Evolutionary conservation across 495 filamentous ascomycete genomes (phyloP).

Genomic region (Hapsidospora chrysogenum): DNA sequence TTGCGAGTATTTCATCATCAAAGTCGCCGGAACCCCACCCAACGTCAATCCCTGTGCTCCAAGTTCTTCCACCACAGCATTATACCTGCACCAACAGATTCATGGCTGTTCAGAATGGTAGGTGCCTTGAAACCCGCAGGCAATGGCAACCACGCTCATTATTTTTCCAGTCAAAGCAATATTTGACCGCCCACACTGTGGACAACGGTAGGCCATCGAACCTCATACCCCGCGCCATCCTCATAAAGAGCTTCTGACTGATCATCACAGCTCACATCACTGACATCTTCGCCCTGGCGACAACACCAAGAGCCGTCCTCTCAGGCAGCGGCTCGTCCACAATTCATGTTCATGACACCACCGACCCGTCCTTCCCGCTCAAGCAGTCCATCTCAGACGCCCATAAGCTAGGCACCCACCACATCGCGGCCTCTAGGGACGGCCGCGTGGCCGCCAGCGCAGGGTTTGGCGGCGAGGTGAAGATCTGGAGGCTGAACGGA

Average conservation of each 20-base stretch:
- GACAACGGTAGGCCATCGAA: constrained; percentile 55
- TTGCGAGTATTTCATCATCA: too few species aligned
- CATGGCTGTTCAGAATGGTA: constrained; percentile 23
- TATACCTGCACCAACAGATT: not conserved
- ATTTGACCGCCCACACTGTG: constrained; percentile 77
- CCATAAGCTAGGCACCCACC: constrained; percentile 80
- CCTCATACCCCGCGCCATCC: not conserved
- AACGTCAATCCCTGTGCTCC: too few species aligned
- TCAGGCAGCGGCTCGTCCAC: constrained; percentile 70
- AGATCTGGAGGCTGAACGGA: constrained; percentile 50
- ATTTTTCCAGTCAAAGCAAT: constrained; percentile 80
- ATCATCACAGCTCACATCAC: constrained; percentile 52
- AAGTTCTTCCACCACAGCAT: not conserved
- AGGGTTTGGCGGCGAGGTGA: constrained; percentile 76
- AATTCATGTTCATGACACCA: constrained; percentile 60
- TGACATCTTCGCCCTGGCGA: constrained; percentile 79
- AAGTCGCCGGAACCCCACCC: too few species aligned
- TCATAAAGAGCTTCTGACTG: constrained; percentile 2
- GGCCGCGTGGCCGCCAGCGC: constrained; percentile 61
- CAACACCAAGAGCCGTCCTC: constrained; percentile 59
- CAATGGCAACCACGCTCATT: not conserved
- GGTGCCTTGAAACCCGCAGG: not conserved
- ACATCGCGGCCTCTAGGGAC: constrained; percentile 51
- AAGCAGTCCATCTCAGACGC: constrained; percentile 56
- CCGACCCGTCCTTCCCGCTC: constrained; percentile 51